Conservation (phyloP, 2,329 filamentous ascomycete species). For the Metarhizium anisopliae region DNA sequence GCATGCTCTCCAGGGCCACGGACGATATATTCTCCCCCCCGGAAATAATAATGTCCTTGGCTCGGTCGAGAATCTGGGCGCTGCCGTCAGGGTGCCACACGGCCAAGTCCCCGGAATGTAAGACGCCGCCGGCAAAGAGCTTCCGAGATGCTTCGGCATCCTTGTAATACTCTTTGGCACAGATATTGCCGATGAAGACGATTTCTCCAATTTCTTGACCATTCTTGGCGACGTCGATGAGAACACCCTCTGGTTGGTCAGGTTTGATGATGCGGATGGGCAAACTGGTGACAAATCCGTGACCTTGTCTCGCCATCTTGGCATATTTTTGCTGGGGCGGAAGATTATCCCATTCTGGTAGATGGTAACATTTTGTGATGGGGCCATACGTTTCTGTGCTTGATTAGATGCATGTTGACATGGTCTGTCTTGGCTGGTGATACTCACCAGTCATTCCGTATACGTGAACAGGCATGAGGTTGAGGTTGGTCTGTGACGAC, state of each 20-base stretch:
- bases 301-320: slow-evolving; percentile 88
- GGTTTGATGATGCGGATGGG: slow-evolving; percentile 76
- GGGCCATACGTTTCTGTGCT: slow-evolving; percentile 79
- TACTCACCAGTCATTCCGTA: slow-evolving; percentile 60
- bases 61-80: slow-evolving; percentile 84
- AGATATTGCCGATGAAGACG: slow-evolving; percentile 86
- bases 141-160: slow-evolving; percentile 78
- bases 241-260: slow-evolving; percentile 54
- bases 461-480: slow-evolving; percentile 84
- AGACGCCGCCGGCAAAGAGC: slow-evolving; percentile 75
- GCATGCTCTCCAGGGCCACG: slow-evolving; percentile 82
- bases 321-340: slow-evolving; percentile 69
- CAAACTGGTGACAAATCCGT: slow-evolving; percentile 78
- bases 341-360: slow-evolving; percentile 76
- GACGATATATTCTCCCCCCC: slow-evolving; percentile 97
- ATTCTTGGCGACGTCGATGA: slow-evolving; percentile 37
- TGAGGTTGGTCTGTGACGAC: slow-evolving; percentile 44
- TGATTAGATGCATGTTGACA: not conserved
- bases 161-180: slow-evolving; percentile 85
- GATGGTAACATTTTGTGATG: slow-evolving; percentile 85
- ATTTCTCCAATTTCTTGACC: slow-evolving; percentile 48
- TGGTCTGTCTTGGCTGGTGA: not conserved
- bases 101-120: slow-evolving; percentile 86
- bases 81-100: slow-evolving; percentile 89
- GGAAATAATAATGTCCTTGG: slow-evolving; percentile 97